Evolutionary conservation across 768 basidiomycete species (phyloP).

Genomic region (Pleurotus citrinopileatus): DNA sequence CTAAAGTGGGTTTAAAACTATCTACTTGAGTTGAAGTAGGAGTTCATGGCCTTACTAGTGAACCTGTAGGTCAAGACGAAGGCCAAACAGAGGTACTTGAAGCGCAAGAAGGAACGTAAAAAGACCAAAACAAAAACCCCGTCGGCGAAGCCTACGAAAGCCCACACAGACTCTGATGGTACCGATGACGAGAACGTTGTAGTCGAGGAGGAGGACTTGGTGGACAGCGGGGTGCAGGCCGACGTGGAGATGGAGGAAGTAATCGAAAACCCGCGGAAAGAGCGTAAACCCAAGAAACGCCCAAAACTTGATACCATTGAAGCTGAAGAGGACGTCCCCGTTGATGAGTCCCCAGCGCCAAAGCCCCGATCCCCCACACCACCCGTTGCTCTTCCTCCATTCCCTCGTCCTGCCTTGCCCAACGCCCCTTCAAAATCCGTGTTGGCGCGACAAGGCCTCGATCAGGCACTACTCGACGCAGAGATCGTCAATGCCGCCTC

Average conservation of each 20-base stretch:
- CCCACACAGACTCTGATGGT: background rate
- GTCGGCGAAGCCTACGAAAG: background rate
- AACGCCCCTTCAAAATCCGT: conserved; percentile 65
- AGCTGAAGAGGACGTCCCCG: conserved; percentile 19
- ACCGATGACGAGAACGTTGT: conserved; percentile 13
- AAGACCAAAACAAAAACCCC: conserved; percentile 33
- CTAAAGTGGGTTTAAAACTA: background rate
- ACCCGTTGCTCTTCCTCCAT: conserved; percentile 51
- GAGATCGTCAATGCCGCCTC: conserved; percentile 60
- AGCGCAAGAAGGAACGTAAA: conserved; percentile 65
- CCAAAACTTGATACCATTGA: conserved; percentile 30
- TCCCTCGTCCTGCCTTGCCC: conserved; percentile 67
- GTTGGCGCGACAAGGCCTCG: conserved; percentile 79
- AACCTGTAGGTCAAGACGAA: conserved; percentile 38
- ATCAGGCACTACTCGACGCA: conserved; percentile 68
- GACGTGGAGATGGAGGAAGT: conserved; percentile 20
- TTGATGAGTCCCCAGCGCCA: conserved; percentile 4
- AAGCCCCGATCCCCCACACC: conserved; percentile 22
- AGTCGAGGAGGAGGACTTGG: conserved; percentile 22
- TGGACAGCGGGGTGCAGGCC: conserved; percentile 7
- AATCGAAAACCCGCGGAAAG: conserved; percentile 11
- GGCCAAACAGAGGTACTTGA: conserved; percentile 71
- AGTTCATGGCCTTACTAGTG: conserved; percentile 3
- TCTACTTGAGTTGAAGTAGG: background rate
- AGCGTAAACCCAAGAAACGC: conserved; percentile 39